Evolutionary conservation across 2,329 filamentous ascomycete species (phyloP).

Genomic region (Anthostomella pinea): DNA sequence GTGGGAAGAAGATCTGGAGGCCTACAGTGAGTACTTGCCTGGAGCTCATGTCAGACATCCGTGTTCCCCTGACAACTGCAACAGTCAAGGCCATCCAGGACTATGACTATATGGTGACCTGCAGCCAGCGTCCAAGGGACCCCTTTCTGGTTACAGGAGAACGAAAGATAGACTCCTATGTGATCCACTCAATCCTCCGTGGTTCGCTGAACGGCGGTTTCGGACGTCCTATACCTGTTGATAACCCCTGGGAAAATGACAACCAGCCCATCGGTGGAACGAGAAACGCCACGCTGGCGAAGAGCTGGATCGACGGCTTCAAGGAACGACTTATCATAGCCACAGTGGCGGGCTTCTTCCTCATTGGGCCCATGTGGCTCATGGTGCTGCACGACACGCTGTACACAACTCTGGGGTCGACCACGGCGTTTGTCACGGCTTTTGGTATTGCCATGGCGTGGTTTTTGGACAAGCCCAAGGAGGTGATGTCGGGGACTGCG

Average conservation of each 20-base stretch:
- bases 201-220: background rate
- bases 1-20: too few species aligned
- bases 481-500: slow-evolving; percentile 19
- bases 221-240: background rate
- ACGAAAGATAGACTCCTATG: slow-evolving; percentile 10
- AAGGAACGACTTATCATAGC: slow-evolving; percentile 7
- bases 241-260: slow-evolving; percentile 7
- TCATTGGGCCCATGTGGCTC: slow-evolving; percentile 23
- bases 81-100: slow-evolving; percentile 16
- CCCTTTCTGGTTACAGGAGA: slow-evolving; percentile 17
- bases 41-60: too few species aligned
- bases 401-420: slow-evolving; percentile 9
- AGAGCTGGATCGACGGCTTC: slow-evolving; percentile 1
- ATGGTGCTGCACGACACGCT: slow-evolving; percentile 16
- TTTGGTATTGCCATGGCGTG: slow-evolving; percentile 19
- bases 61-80: too few species aligned
- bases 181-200: slow-evolving; percentile 8
- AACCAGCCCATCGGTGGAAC: slow-evolving; percentile 9
- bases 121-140: slow-evolving; percentile 7
- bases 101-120: slow-evolving; percentile 18
- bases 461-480: slow-evolving; percentile 9
- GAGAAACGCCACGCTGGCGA: slow-evolving; percentile 4
- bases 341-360: slow-evolving; percentile 13
- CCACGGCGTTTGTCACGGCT: slow-evolving; percentile 15
- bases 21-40: too few species aligned